These are phyloP conservation scores for Xylariaceae sp. DNA, from an alignment of 2,329 filamentous ascomycete genomes.

Conservation along the genomic window DNA sequence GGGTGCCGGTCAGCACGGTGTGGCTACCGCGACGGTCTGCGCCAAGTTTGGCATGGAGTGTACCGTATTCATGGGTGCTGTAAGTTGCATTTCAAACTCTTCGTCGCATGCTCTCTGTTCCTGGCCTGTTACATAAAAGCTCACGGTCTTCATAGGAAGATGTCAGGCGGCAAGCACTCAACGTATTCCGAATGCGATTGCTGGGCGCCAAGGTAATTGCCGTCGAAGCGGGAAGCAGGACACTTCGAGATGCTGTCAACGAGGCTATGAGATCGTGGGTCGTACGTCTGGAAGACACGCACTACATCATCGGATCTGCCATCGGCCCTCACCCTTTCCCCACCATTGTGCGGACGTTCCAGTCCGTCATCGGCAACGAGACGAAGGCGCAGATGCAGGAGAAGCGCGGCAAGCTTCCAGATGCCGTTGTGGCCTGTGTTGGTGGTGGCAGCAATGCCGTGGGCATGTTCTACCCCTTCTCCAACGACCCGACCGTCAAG, in stretches of 20 bases:
- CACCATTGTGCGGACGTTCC: conserved; percentile 95
- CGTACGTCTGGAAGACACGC: conserved; percentile 84
- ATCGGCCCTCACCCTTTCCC: conserved; percentile 98
- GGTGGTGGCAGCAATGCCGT: conserved; percentile 93
- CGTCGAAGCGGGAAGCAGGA: conserved; percentile 85
- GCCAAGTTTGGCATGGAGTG: conserved; percentile 99
- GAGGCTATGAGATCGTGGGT: conserved; percentile 95
- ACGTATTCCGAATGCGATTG: conserved; percentile 97
- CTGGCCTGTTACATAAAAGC: not conserved
- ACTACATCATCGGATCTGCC: conserved; percentile 97
- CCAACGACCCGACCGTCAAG: conserved; percentile 79
- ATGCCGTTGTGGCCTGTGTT: conserved; percentile 94
- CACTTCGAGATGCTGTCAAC: conserved; percentile 85
- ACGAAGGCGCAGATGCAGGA: conserved; percentile 88
- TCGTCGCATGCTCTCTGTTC: not conserved
- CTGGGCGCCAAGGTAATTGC: conserved; percentile 90
- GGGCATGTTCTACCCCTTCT: conserved; percentile 98
- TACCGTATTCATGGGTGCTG: conserved; percentile 94
- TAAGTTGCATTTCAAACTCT: conserved; percentile 31
- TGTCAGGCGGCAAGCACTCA: conserved; percentile 90
- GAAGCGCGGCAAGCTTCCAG: conserved; percentile 83
- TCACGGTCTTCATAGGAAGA: conserved; percentile 59
- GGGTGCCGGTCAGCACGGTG: conserved; percentile 94
- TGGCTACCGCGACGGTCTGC: conserved; percentile 94
- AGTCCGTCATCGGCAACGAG: conserved; percentile 92